Percentiles rank a stretch among this genome's conserved stretches.
Evolutionary conservation across 345 rosid species (phyloP).

Genomic region (Pistacia integerrima): DNA sequence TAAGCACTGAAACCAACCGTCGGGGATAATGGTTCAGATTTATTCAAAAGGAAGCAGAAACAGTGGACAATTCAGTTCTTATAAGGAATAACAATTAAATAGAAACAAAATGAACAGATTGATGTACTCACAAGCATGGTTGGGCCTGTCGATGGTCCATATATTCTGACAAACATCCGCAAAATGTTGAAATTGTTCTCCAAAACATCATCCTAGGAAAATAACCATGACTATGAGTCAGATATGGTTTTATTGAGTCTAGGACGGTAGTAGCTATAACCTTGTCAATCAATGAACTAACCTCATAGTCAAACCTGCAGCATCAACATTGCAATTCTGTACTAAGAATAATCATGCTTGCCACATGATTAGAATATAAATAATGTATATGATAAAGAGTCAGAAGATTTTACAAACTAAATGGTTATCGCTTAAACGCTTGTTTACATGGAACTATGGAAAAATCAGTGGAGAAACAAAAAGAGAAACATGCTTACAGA

Average conservation of each 20-base stretch:
- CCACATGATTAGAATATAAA: constrained; percentile 15
- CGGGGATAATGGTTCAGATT: too few relatives aligned
- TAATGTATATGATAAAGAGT: constrained; percentile 9
- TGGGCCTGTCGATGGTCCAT: constrained; percentile 72
- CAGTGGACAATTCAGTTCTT: background rate
- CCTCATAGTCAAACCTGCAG: constrained; percentile 88
- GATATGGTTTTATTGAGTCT: background rate
- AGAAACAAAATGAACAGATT: background rate
- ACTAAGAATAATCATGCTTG: constrained; percentile 30
- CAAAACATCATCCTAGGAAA: constrained; percentile 72
- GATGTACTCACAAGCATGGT: constrained; percentile 59
- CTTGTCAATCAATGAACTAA: constrained; percentile 24
- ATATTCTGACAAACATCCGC: constrained; percentile 80
- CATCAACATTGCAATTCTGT: constrained; percentile 15
- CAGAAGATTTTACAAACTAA: background rate
- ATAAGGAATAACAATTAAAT: background rate
- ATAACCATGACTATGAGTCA: constrained; percentile 17
- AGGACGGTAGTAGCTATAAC: background rate
- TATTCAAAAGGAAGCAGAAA: background rate
- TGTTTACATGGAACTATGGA: background rate
- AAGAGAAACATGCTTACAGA: constrained; percentile 45
- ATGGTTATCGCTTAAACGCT: background rate
- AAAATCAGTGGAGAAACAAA: constrained; percentile 10
- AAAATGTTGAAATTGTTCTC: constrained; percentile 79
- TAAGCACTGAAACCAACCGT: too few relatives aligned